These are phyloP conservation scores for Trichoderma gracile DNA, from an alignment of 2,329 filamentous ascomycete species.

Conservation along the genomic window DNA sequence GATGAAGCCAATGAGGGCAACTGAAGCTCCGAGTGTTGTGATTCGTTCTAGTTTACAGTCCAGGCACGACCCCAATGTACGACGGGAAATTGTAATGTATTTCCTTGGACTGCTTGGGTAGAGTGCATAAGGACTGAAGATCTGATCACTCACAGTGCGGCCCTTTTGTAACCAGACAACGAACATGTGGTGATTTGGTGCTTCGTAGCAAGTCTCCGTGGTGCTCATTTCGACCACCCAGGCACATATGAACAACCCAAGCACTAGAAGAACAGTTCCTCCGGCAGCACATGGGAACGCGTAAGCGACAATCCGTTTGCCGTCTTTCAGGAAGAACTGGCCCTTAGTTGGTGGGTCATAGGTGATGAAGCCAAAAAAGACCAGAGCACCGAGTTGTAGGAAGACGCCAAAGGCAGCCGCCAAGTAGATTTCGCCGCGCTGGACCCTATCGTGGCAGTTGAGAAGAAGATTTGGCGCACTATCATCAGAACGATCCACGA, in stretches of 20 bases:
- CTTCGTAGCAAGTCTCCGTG: slow-evolving; percentile 29
- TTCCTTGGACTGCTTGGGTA: not conserved
- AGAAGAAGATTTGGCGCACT: slow-evolving; percentile 9
- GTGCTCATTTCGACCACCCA: slow-evolving; percentile 39
- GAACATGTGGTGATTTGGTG: not conserved
- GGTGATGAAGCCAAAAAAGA: not conserved
- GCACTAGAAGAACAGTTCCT: slow-evolving; percentile 35
- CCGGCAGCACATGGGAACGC: slow-evolving; percentile 33
- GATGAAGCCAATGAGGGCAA: slow-evolving; percentile 33
- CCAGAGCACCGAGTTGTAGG: not conserved
- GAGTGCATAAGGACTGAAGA: not conserved
- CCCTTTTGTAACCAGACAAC: slow-evolving; percentile 36
- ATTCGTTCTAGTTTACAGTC: not conserved
- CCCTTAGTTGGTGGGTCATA: not conserved
- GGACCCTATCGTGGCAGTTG: not conserved
- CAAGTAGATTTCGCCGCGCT: not conserved
- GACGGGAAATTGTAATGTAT: not conserved
- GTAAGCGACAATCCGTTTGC: slow-evolving; percentile 21
- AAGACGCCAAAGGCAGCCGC: not conserved
- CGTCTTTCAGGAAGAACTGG: not conserved
- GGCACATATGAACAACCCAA: slow-evolving; percentile 36
- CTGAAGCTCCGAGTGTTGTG: slow-evolving; percentile 16
- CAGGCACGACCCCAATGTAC: too few relatives aligned
- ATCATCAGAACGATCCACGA: not conserved
- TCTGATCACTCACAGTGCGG: not conserved